A percentile compares a stretch with the other conserved stretches of the same genome.
These are phyloP conservation scores for Rhizopogon vulgaris DNA, from an alignment of 768 basidiomycete genomes.

Conservation along the genomic window DNA sequence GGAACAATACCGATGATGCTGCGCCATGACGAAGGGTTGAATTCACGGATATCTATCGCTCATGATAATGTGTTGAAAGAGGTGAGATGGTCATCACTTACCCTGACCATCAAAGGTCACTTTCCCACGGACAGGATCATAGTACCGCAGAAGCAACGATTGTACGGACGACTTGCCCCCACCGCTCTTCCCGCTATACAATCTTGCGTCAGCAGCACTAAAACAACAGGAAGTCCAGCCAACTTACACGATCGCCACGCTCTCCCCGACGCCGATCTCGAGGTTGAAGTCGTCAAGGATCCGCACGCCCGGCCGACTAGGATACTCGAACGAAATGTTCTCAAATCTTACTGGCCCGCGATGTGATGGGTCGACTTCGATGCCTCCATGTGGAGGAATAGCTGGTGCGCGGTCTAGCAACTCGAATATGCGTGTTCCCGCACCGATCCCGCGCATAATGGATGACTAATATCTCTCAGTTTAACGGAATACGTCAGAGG, in stretches of 20 bases:
- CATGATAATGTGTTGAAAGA: slow-evolving; percentile 1
- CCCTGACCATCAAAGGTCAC: slow-evolving; percentile 86
- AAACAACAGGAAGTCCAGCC: not conserved
- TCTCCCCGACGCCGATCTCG: slow-evolving; percentile 76
- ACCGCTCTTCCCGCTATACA: slow-evolving; percentile 77
- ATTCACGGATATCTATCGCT: slow-evolving; percentile 76
- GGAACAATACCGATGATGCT: slow-evolving; percentile 89
- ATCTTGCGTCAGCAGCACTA: slow-evolving; percentile 2
- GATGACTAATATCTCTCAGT: slow-evolving; percentile 50
- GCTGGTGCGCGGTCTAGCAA: slow-evolving; percentile 76
- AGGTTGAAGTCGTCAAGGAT: slow-evolving; percentile 82
- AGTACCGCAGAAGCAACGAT: slow-evolving; percentile 80
- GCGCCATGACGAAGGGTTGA: slow-evolving; percentile 83
- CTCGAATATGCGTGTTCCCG: slow-evolving; percentile 90
- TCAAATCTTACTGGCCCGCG: slow-evolving; percentile 78
- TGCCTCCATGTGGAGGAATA: slow-evolving; percentile 61
- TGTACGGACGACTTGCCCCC: slow-evolving; percentile 93
- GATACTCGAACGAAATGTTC: slow-evolving; percentile 83
- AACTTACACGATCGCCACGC: slow-evolving; percentile 88
- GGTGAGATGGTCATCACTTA: slow-evolving; percentile 22
- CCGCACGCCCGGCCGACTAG: slow-evolving; percentile 72
- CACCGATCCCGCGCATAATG: slow-evolving; percentile 95
- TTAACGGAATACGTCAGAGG: not conserved
- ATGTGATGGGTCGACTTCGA: slow-evolving; percentile 44
- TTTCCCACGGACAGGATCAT: slow-evolving; percentile 78